Evolutionary conservation across 805 yeast species (phyloP).

Genomic region (Nakazawaea ernobii): DNA sequence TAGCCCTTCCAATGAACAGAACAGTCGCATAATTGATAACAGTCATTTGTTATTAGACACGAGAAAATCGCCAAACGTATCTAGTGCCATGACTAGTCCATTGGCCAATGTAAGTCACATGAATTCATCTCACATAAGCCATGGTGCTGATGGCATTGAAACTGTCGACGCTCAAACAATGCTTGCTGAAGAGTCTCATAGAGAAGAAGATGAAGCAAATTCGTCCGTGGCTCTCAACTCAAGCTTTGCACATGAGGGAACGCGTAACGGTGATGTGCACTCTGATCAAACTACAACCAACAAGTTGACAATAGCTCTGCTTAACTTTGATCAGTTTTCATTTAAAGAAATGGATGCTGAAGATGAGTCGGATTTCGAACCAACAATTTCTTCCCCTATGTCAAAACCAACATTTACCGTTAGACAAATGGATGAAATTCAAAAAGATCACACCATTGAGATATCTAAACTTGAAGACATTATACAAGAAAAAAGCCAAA

Average conservation of each 20-base stretch:
- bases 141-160: constrained; percentile 12
- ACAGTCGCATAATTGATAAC: constrained; percentile 16
- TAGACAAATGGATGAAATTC: constrained; percentile 18
- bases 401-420: constrained; percentile 12
- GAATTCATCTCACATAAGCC: not conserved
- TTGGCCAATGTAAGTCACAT: constrained; percentile 24
- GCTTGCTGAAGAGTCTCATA: constrained; percentile 4
- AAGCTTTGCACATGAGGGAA: not conserved
- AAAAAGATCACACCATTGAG: constrained; percentile 13
- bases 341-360: not conserved
- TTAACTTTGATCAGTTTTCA: not conserved
- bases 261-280: no score
- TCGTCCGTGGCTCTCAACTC: not conserved
- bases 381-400: not conserved
- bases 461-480: constrained; percentile 11
- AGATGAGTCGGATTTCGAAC: constrained; percentile 1
- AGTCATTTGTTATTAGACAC: constrained; percentile 15
- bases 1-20: constrained; percentile 25
- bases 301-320: no score
- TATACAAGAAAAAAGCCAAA: constrained; percentile 12
- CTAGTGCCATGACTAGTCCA: constrained; percentile 19
- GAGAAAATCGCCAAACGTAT: constrained; percentile 9
- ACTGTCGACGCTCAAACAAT: constrained; percentile 2
- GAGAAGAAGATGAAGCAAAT: constrained; percentile 1
- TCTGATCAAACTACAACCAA: no score